Evolutionary conservation across 2,329 filamentous ascomycete species (phyloP).

Genomic region (Hypocreales sp.): DNA sequence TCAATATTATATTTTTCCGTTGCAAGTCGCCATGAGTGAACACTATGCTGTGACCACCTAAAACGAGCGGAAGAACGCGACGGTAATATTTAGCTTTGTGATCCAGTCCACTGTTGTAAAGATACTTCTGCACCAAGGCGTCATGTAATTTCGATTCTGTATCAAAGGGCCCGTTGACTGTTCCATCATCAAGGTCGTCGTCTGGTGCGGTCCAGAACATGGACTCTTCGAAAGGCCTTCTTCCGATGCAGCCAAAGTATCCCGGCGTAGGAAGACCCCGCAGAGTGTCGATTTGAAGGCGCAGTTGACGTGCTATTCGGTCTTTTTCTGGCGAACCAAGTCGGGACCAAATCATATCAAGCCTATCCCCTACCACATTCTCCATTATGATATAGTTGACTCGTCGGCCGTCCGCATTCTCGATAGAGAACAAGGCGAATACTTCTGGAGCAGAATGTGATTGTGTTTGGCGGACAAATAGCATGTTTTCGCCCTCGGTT

Average conservation of each 20-base stretch:
- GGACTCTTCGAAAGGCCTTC: constrained; percentile 5
- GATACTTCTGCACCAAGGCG: background rate
- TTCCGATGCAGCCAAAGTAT: constrained; percentile 7
- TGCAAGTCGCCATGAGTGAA: constrained; percentile 3
- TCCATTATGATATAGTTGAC: constrained; percentile 9
- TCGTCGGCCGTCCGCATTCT: background rate
- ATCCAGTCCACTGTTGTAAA: background rate
- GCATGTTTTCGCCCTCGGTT: constrained; percentile 4
- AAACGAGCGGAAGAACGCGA: constrained; percentile 17
- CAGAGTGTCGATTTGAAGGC: background rate
- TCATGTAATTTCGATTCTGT: background rate
- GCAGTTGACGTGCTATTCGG: constrained; percentile 1
- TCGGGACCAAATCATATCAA: constrained; percentile 2
- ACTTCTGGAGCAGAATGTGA: constrained; percentile 2
- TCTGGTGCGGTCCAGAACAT: constrained; percentile 5
- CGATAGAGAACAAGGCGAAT: constrained; percentile 1
- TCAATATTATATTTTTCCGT: constrained; percentile 1
- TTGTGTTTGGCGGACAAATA: constrained; percentile 2
- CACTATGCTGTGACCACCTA: background rate
- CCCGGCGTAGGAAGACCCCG: constrained; percentile 4
- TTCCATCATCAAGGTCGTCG: constrained; percentile 4
- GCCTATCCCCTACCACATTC: constrained; percentile 5
- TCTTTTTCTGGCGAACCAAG: background rate
- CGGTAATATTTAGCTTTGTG: constrained; percentile 5
- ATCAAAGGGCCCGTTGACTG: background rate